These are phyloP conservation scores for Ganoderma multipileum DNA, from an alignment of 1,284 basidiomycete species.

Conservation along the genomic window DNA sequence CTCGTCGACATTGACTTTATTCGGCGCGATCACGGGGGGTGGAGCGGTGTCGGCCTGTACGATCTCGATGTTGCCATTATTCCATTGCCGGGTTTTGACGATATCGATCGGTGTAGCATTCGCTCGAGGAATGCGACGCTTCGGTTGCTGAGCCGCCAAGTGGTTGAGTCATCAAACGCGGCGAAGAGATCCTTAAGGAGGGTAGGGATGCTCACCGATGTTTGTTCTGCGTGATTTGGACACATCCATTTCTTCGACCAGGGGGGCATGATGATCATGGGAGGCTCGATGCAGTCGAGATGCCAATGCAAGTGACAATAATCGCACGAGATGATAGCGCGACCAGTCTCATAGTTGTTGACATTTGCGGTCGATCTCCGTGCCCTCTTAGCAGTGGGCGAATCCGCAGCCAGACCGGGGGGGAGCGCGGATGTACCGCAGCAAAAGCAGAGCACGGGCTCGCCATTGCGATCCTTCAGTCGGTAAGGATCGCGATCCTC, in stretches of 20 bases:
- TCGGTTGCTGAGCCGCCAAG: slow-evolving; percentile 61
- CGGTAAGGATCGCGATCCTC: slow-evolving; percentile 94
- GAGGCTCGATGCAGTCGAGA: slow-evolving; percentile 94
- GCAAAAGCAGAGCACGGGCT: slow-evolving; percentile 86
- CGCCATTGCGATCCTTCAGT: slow-evolving; percentile 85
- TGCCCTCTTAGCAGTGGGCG: slow-evolving; percentile 61
- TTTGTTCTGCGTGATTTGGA: slow-evolving; percentile 90
- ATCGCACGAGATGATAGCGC: slow-evolving; percentile 90
- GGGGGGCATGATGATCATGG: slow-evolving; percentile 85
- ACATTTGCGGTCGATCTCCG: slow-evolving; percentile 47
- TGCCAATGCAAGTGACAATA: slow-evolving; percentile 97
- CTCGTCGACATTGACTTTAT: slow-evolving; percentile 70
- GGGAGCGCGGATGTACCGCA: slow-evolving; percentile 85
- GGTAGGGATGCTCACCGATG: slow-evolving; percentile 60
- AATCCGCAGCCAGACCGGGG: slow-evolving; percentile 51
- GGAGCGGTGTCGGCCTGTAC: slow-evolving; percentile 66
- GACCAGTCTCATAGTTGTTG: slow-evolving; percentile 58
- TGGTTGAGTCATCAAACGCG: slow-evolving; percentile 3
- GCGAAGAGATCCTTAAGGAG: neutral
- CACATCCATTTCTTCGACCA: slow-evolving; percentile 98
- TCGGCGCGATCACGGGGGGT: slow-evolving; percentile 39
- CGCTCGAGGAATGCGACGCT: slow-evolving; percentile 78
- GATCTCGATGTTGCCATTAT: slow-evolving; percentile 94
- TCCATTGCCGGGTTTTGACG: slow-evolving; percentile 71
- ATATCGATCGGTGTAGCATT: slow-evolving; percentile 74